phyloP scores from a whole-genome alignment of 441 rosid species.

The Codiaeum variegatum region DNA sequence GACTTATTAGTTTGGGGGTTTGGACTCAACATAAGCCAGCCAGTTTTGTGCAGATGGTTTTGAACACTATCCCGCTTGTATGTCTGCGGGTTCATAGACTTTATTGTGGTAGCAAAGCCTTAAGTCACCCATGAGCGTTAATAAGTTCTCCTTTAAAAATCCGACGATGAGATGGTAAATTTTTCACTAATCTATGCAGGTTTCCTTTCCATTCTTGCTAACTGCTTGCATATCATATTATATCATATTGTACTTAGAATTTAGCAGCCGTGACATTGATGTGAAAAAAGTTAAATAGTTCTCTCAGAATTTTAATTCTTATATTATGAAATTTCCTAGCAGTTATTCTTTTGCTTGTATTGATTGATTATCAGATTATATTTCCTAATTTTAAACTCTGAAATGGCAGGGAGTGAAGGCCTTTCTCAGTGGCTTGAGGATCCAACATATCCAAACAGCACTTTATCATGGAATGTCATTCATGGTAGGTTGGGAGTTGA shows the following conservation, averaged over 20 bases:
- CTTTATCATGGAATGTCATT: slow-evolving; percentile 81
- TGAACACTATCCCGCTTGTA: no score
- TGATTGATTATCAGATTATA: slow-evolving; percentile 6
- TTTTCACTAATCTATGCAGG: no score
- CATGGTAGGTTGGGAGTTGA: slow-evolving; percentile 44
- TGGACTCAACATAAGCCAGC: no score
- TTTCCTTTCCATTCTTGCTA: not conserved
- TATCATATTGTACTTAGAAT: not conserved
- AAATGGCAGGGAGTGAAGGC: slow-evolving; percentile 72
- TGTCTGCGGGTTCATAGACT: no score
- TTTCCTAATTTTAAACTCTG: slow-evolving; percentile 21
- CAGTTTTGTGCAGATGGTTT: no score
- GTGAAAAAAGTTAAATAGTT: not conserved
- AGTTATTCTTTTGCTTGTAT: not conserved
- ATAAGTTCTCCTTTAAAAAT: no score
- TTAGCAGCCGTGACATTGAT: not conserved
- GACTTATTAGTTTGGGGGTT: no score
- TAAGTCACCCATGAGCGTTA: no score
- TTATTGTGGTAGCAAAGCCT: no score
- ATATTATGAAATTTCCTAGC: not conserved
- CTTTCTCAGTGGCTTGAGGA: slow-evolving; percentile 78
- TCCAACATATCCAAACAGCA: slow-evolving; percentile 80
- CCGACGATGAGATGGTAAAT: no score
- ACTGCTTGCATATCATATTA: not conserved
- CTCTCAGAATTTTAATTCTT: not conserved